Percentiles rank a stretch among this genome's conserved stretches.
Evolutionary conservation across 1,284 basidiomycete genomes (phyloP).

Genomic region (Marasmius sp.): DNA sequence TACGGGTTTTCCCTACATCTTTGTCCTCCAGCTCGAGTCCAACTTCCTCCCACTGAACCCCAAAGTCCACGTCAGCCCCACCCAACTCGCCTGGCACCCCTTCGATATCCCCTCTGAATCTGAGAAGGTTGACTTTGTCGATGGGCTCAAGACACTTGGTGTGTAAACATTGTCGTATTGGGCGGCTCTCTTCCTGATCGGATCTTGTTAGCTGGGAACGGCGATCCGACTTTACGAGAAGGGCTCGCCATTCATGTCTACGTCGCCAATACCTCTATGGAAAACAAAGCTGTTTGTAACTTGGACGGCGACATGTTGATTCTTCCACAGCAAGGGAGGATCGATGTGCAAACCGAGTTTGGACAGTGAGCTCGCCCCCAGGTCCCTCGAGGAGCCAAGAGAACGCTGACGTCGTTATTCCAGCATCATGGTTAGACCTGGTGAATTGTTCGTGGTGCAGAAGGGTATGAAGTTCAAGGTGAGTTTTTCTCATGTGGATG

Average conservation of each 20-base stretch:
- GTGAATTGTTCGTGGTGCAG: slow-evolving; percentile 65
- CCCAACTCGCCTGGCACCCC: slow-evolving; percentile 71
- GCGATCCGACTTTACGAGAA: slow-evolving; percentile 60
- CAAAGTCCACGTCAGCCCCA: slow-evolving; percentile 60
- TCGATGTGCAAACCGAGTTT: slow-evolving; percentile 72
- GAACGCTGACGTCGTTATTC: not conserved
- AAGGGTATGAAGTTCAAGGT: slow-evolving; percentile 69
- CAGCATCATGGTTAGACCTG: slow-evolving; percentile 62
- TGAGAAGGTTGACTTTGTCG: slow-evolving; percentile 55
- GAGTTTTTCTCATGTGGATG: not conserved
- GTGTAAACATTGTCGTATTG: not conserved
- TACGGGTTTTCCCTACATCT: slow-evolving; percentile 10
- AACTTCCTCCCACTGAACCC: slow-evolving; percentile 61
- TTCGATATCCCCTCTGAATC: slow-evolving; percentile 51
- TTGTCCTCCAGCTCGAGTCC: slow-evolving; percentile 45
- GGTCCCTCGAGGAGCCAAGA: not conserved
- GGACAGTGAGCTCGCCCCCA: slow-evolving; percentile 45
- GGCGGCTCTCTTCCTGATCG: not conserved
- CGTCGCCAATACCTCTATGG: slow-evolving; percentile 62
- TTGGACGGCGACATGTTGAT: slow-evolving; percentile 72
- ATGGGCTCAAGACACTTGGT: slow-evolving; percentile 59
- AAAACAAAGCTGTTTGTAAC: slow-evolving; percentile 63
- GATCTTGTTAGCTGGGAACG: slow-evolving; percentile 46
- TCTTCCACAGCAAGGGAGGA: slow-evolving; percentile 61
- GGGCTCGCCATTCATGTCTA: slow-evolving; percentile 68